A percentile compares a stretch with the other conserved stretches of the same genome.
These are phyloP conservation scores for Tilletia walkeri DNA, from an alignment of 1,284 basidiomycete genomes.

Conservation along the genomic window DNA sequence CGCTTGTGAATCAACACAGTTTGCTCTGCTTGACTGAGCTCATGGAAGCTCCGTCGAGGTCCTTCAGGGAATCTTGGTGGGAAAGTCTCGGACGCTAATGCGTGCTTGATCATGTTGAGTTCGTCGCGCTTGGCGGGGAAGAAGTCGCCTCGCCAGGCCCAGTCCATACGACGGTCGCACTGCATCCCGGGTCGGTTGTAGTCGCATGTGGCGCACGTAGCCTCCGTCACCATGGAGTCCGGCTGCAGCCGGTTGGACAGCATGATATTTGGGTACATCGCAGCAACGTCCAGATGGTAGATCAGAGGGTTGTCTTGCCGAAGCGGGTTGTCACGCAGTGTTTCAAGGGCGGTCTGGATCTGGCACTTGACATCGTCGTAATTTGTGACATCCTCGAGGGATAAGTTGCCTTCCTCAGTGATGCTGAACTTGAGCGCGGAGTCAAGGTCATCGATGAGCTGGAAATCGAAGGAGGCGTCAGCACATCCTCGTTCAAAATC, in stretches of 20 bases:
- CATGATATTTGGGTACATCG: constrained; percentile 99
- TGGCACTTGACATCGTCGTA: constrained; percentile 86
- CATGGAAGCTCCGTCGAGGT: constrained; percentile 76
- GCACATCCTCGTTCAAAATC: background rate
- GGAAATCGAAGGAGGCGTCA: constrained; percentile 17
- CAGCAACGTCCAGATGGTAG: constrained; percentile 97
- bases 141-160: constrained; percentile 99
- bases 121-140: constrained; percentile 98
- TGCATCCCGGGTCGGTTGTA: constrained; percentile 94
- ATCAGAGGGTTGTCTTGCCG: constrained; percentile 90
- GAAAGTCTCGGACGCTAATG: constrained; percentile 89
- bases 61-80: constrained; percentile 74
- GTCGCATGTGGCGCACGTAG: constrained; percentile 96
- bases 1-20: constrained; percentile 92
- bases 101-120: constrained; percentile 98
- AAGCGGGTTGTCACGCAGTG: constrained; percentile 85
- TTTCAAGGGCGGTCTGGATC: constrained; percentile 76
- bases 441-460: constrained; percentile 94
- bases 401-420: constrained; percentile 77
- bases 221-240: constrained; percentile 95
- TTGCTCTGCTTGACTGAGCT: constrained; percentile 82
- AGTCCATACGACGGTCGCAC: constrained; percentile 89
- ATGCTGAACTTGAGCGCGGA: constrained; percentile 86
- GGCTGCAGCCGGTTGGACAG: constrained; percentile 98
- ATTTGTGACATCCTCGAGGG: constrained; percentile 83